These are phyloP conservation scores for Xylaria bambusicola DNA, from an alignment of 495 filamentous ascomycete genomes.

Conservation along the genomic window DNA sequence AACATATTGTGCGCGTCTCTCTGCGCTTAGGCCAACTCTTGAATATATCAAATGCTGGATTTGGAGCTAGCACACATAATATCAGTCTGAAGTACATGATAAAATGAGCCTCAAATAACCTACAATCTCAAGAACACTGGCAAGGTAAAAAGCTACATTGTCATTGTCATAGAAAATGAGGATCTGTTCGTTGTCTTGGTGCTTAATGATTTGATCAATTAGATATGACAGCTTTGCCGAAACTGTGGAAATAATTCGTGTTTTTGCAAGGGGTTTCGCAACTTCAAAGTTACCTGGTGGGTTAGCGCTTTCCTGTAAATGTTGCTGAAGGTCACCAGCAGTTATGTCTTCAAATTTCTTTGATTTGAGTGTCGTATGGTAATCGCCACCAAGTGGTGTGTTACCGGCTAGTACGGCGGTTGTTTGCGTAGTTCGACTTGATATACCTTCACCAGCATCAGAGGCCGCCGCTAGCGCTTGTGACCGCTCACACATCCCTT, in stretches of 20 bases:
- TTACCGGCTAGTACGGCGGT: conserved; percentile 40
- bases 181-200: conserved; percentile 77
- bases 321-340: neutral
- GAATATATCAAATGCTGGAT: conserved; percentile 84
- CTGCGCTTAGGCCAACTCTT: conserved; percentile 58
- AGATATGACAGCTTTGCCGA: conserved; percentile 90
- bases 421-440: conserved; percentile 11
- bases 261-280: conserved; percentile 56
- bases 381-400: conserved; percentile 36
- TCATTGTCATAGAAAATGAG: conserved; percentile 91
- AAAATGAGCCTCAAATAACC: conserved; percentile 11
- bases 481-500: conserved; percentile 35
- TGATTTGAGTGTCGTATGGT: conserved; percentile 28
- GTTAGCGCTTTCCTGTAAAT: neutral
- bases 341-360: conserved; percentile 7
- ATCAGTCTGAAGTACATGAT: conserved; percentile 18
- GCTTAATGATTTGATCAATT: conserved; percentile 64
- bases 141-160: conserved; percentile 80
- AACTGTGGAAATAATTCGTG: conserved; percentile 72
- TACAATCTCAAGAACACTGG: conserved; percentile 74
- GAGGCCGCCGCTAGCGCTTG: conserved; percentile 28
- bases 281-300: conserved; percentile 25
- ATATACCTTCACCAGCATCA: conserved; percentile 12
- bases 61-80: conserved; percentile 47
- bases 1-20: conserved; percentile 69